Evolutionary conservation across 2,329 filamentous ascomycete genomes (phyloP).

Genomic region (Aureobasidium uvarum): DNA sequence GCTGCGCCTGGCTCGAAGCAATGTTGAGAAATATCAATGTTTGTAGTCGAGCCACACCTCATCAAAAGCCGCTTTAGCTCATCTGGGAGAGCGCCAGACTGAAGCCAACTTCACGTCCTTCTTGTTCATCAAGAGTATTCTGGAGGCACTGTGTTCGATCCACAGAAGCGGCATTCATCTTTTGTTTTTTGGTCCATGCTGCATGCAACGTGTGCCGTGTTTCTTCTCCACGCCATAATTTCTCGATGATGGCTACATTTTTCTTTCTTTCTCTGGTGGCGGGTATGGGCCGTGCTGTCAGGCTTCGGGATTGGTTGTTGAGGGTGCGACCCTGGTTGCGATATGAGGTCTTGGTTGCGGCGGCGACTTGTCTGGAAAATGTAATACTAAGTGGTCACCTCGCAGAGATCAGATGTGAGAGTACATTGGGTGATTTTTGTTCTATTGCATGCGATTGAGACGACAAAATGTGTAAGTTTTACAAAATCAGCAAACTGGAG

Average conservation of each 20-base stretch:
- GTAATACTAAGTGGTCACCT: background rate
- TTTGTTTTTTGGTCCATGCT: background rate
- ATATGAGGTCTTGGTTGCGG: too few relatives aligned
- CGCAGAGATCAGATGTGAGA: background rate
- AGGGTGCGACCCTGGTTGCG: background rate
- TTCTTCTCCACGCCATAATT: background rate
- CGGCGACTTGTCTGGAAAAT: background rate
- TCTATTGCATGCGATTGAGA: background rate
- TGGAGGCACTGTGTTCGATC: slow-evolving; percentile 43
- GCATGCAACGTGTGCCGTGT: background rate
- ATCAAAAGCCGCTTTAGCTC: slow-evolving; percentile 38
- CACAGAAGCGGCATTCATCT: slow-evolving; percentile 38
- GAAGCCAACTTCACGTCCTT: slow-evolving; percentile 37
- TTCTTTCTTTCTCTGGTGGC: background rate
- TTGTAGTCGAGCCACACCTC: background rate
- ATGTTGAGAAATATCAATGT: background rate
- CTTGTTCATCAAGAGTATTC: slow-evolving; percentile 35
- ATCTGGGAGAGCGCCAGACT: slow-evolving; percentile 43
- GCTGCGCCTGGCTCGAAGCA: background rate
- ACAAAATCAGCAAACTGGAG: too few relatives aligned
- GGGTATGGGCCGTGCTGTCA: background rate
- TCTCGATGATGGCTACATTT: background rate
- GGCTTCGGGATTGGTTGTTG: background rate
- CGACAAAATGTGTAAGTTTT: too few relatives aligned
- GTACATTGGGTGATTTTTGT: too few relatives aligned